phyloP scores from a whole-genome alignment of 805 yeast species.

The Metschnikowia baotianmanensis region DNA sequence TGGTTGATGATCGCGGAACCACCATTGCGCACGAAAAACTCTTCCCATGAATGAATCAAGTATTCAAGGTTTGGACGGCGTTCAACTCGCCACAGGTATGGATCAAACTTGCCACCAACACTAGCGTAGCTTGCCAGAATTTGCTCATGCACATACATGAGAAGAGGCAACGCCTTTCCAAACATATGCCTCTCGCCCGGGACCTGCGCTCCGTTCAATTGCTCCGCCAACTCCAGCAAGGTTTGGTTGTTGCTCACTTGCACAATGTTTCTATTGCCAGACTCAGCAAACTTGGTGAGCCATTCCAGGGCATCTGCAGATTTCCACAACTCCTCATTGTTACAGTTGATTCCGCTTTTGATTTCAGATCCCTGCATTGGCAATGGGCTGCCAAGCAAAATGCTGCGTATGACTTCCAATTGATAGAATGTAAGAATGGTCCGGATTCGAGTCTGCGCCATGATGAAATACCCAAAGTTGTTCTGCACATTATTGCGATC shows the following conservation, averaged over 20 bases:
- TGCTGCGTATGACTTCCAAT: constrained; percentile 47
- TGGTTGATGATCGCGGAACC: constrained; percentile 59
- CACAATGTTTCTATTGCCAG: constrained; percentile 33
- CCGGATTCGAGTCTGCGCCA: constrained; percentile 55
- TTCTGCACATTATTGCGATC: constrained; percentile 32
- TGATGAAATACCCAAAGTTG: constrained; percentile 50
- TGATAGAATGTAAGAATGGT: constrained; percentile 52
- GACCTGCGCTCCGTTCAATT: constrained; percentile 40
- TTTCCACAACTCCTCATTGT: constrained; percentile 58
- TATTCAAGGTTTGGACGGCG: constrained; percentile 57
- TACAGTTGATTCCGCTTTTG: constrained; percentile 65
- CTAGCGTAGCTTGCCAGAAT: constrained; percentile 47
- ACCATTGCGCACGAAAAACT: constrained; percentile 55
- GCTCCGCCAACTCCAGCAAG: constrained; percentile 44
- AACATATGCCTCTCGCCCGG: constrained; percentile 40
- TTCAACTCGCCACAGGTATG: constrained; percentile 64
- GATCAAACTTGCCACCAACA: constrained; percentile 38
- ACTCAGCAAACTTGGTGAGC: constrained; percentile 30
- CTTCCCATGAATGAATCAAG: constrained; percentile 67
- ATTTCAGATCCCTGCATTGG: constrained; percentile 42
- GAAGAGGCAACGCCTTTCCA: constrained; percentile 51
- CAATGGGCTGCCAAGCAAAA: constrained; percentile 41
- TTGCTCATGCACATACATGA: constrained; percentile 66
- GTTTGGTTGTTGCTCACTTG: constrained; percentile 56
- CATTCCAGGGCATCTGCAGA: constrained; percentile 51